Evolutionary conservation across 768 basidiomycete genomes (phyloP), one percentile per base, ranked within the genome.

Genomic region (Calocybe cyanea): DNA sequence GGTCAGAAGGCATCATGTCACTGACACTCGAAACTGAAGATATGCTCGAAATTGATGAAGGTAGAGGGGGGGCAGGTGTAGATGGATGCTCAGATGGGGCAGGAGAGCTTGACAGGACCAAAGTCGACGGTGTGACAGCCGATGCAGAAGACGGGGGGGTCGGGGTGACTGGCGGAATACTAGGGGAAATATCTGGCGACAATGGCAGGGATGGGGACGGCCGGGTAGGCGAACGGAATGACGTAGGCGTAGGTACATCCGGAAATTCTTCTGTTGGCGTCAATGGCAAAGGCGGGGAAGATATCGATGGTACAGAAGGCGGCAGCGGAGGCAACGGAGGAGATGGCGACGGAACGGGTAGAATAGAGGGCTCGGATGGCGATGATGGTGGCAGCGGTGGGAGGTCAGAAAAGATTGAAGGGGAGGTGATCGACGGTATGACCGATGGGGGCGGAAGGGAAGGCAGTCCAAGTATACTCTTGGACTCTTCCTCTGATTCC

Each of bases 1-100:
- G 66, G 11, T 63, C 46, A 43, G 68, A 52, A 1, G 74, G 68
- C 0, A 74, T 70, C 34, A 75, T 53, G 38, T 66, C 72, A 19
- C 70, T 69, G 2, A 74, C 56, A 0, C 70, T 69, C 8, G 68
- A 70, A 2, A 58, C 39, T 6, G 60, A 59, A 11, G 57, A 49
- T 11, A 55, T 56, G 4, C 55, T 55, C 3, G 57, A 57, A 34
- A 51, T 57, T 3, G 56, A 53, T 6, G 54, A 52, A 25, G 55
- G 48, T 40, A 53, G 45, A 5, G 42, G 53, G 13, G 48, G 57
- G 7, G 49, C 46, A 14, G 52, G 50, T 6, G 58, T 53, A 2
- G 55, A 55, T 19, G 55, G 52, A 19, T 56, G 52, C 31, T 59
- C 53, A 20, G 56, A 52, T 37, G 58, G 57, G 4, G 57, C 31